These are phyloP conservation scores for Choiromyces venosus DNA, from an alignment of 495 filamentous ascomycete species.

Conservation along the genomic window DNA sequence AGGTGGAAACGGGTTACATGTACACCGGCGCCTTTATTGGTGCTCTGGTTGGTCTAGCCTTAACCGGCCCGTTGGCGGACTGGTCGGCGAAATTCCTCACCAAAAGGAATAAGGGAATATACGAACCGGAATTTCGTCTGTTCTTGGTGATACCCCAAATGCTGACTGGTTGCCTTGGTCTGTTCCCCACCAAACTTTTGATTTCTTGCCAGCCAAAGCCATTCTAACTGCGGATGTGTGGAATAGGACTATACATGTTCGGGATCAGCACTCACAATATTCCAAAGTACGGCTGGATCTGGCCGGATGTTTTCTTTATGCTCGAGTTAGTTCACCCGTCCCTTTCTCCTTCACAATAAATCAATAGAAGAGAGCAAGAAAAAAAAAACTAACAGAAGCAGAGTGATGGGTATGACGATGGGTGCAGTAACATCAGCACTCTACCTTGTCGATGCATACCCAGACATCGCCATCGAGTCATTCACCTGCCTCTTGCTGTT, in stretches of 20 bases:
- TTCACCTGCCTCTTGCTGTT: constrained; percentile 89
- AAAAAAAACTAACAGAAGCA: constrained; percentile 1
- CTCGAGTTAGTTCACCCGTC: constrained; percentile 46
- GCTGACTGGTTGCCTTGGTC: constrained; percentile 66
- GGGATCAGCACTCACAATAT: constrained; percentile 61
- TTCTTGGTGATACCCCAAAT: constrained; percentile 75
- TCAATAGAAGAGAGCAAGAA: not conserved
- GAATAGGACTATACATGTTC: constrained; percentile 61
- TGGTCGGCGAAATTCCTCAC: constrained; percentile 66
- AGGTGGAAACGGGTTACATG: constrained; percentile 78
- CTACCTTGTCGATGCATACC: constrained; percentile 93
- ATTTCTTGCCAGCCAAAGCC: not conserved
- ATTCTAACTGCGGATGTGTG: not conserved
- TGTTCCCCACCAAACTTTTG: not conserved
- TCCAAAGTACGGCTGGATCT: constrained; percentile 61
- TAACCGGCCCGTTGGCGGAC: constrained; percentile 70
- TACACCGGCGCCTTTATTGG: constrained; percentile 85
- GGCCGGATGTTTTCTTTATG: constrained; percentile 72
- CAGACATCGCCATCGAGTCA: constrained; percentile 79
- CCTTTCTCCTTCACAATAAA: constrained; percentile 37
- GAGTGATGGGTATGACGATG: constrained; percentile 79
- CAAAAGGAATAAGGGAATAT: constrained; percentile 67
- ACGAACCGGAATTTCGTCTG: constrained; percentile 88
- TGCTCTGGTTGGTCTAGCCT: constrained; percentile 66
- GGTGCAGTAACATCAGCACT: constrained; percentile 78